Evolutionary conservation across 1,284 basidiomycete genomes (phyloP).

Genomic region (Mycena citricolor): DNA sequence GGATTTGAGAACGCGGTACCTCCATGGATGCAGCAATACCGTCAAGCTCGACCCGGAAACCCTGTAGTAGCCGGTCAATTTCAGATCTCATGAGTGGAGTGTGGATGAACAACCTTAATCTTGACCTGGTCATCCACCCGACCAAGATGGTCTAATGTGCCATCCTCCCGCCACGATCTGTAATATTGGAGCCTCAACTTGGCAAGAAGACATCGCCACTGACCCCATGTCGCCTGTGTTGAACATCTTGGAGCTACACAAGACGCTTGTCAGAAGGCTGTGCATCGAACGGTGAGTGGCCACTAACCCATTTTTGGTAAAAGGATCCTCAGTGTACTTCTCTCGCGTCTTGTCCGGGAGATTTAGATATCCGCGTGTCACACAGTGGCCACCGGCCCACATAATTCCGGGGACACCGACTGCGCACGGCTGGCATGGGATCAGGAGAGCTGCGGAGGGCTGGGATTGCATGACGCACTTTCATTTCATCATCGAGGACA

Average conservation of each 20-base stretch:
- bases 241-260: constrained; percentile 51
- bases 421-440: constrained; percentile 36
- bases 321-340: constrained; percentile 50
- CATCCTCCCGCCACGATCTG: constrained; percentile 50
- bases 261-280: constrained; percentile 5
- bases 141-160: constrained; percentile 54
- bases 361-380: constrained; percentile 54
- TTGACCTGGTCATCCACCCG: constrained; percentile 62
- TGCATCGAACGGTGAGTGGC: constrained; percentile 7
- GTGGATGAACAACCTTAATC: constrained; percentile 37
- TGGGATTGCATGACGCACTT: constrained; percentile 16
- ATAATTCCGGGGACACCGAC: constrained; percentile 55
- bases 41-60: constrained; percentile 62
- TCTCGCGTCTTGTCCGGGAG: constrained; percentile 55
- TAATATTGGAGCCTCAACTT: not conserved
- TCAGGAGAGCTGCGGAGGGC: constrained; percentile 1
- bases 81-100: not conserved
- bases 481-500: constrained; percentile 50
- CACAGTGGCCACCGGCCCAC: constrained; percentile 60
- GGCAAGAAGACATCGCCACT: constrained; percentile 6
- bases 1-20: constrained; percentile 32
- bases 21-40: constrained; percentile 60
- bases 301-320: constrained; percentile 48
- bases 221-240: constrained; percentile 60
- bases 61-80: constrained; percentile 31